Evolutionary conservation across 2,329 filamentous ascomycete genomes (phyloP).

Genomic region (Alternaria angustiovoidea): DNA sequence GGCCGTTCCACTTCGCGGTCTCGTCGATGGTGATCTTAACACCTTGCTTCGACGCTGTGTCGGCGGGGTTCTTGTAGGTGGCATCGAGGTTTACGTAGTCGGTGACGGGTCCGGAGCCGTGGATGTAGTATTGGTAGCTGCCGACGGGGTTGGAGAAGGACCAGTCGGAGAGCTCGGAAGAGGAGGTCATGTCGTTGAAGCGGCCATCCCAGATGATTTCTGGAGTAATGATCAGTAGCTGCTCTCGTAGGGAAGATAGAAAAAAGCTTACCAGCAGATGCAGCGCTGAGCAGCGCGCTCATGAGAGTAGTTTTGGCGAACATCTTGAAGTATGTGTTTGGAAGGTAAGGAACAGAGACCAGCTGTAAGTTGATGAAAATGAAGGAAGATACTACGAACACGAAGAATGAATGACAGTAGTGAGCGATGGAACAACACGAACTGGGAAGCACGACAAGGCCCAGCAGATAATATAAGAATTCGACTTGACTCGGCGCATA

Average conservation of each 20-base stretch:
- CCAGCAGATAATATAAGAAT: conserved; percentile 11
- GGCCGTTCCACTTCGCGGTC: conserved; percentile 74
- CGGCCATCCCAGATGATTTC: conserved; percentile 69
- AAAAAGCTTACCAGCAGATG: conserved; percentile 37
- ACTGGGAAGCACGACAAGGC: conserved; percentile 17
- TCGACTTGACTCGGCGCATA: conserved; percentile 17
- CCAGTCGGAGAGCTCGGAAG: conserved; percentile 67
- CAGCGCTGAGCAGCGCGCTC: conserved; percentile 44
- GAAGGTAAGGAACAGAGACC: conserved; percentile 30
- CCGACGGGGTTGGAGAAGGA: conserved; percentile 72
- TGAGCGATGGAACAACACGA: conserved; percentile 4
- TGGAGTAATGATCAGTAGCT: conserved; percentile 44
- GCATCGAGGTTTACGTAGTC: conserved; percentile 69
- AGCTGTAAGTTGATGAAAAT: conserved; percentile 27
- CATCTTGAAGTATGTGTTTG: conserved; percentile 35
- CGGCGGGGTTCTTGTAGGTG: conserved; percentile 70
- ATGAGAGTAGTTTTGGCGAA: conserved; percentile 42
- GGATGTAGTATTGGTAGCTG: conserved; percentile 80
- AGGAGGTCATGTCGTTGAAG: conserved; percentile 67
- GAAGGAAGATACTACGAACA: conserved; percentile 20
- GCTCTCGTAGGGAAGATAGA: neutral
- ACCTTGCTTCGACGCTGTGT: conserved; percentile 67
- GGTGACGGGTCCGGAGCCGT: conserved; percentile 65
- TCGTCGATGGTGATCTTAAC: conserved; percentile 72
- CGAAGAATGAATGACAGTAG: conserved; percentile 33